A percentile compares a stretch with the other conserved stretches of the same genome.
phyloP scores from a whole-genome alignment of 2,329 filamentous ascomycete genomes.

The Dactylonectria macrodidyma region DNA sequence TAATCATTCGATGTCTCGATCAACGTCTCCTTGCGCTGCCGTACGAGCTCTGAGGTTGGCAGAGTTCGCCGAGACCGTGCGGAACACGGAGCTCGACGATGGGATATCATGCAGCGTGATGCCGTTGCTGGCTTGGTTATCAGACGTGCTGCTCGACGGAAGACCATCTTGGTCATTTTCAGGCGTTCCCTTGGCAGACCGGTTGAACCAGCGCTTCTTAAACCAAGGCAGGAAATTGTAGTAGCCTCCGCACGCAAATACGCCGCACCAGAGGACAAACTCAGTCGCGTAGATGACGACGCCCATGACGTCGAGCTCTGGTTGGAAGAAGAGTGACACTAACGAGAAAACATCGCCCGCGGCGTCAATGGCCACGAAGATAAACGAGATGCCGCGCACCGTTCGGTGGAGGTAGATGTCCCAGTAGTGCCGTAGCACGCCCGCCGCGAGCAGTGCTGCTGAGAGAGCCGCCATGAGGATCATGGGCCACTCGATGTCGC shows the following conservation, averaged over 20 bases:
- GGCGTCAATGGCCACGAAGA: constrained; percentile 80
- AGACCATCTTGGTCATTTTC: neutral
- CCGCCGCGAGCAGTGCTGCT: constrained; percentile 73
- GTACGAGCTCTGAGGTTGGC: constrained; percentile 30
- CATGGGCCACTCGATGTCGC: constrained; percentile 70
- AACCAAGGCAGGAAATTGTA: constrained; percentile 73
- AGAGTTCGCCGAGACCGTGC: constrained; percentile 57
- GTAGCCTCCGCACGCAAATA: constrained; percentile 76
- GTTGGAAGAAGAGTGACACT: constrained; percentile 74
- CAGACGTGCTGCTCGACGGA: constrained; percentile 5
- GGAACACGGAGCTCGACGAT: constrained; percentile 76
- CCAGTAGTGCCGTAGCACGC: constrained; percentile 78
- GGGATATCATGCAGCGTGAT: constrained; percentile 64
- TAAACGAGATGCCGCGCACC: constrained; percentile 79
- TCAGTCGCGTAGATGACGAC: constrained; percentile 78
- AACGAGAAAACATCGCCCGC: constrained; percentile 78
- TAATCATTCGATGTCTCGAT: neutral
- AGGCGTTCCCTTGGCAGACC: constrained; percentile 4
- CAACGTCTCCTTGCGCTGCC: neutral
- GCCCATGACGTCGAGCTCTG: constrained; percentile 70
- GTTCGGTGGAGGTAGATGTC: constrained; percentile 78
- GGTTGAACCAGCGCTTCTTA: constrained; percentile 29
- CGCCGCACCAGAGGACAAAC: constrained; percentile 76
- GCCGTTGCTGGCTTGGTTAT: constrained; percentile 12
- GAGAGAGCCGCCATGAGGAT: constrained; percentile 78